Evolutionary conservation across 2,329 filamentous ascomycete species (phyloP).

Genomic region (Sphaerulina musiva): DNA sequence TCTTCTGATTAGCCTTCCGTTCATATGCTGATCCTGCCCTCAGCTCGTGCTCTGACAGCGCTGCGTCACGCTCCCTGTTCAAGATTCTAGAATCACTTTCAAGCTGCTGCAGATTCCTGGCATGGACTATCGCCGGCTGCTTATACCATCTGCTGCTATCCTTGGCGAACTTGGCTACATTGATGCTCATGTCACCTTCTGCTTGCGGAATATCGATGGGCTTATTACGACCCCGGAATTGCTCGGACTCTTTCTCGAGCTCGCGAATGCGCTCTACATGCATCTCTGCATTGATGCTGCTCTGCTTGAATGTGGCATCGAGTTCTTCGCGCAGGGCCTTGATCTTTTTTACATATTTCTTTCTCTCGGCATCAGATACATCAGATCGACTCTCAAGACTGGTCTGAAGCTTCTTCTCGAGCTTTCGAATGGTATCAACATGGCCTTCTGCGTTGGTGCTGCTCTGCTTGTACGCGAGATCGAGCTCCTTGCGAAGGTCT

Average conservation of each 20-base stretch:
- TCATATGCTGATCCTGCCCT: conserved; percentile 6
- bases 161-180: conserved; percentile 33
- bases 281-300: conserved; percentile 17
- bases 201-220: conserved; percentile 25
- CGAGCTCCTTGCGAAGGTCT: conserved; percentile 21
- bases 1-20: background rate
- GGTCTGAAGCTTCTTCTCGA: conserved; percentile 20
- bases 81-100: conserved; percentile 1
- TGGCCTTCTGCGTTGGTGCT: conserved; percentile 19
- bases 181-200: conserved; percentile 36
- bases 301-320: conserved; percentile 20
- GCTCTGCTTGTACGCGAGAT: conserved; percentile 24
- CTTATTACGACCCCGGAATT: conserved; percentile 1
- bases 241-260: conserved; percentile 16
- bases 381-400: conserved; percentile 8
- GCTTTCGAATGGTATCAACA: conserved; percentile 18
- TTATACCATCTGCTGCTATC: conserved; percentile 36
- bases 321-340: conserved; percentile 18
- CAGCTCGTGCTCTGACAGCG: conserved; percentile 5
- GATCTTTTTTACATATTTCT: conserved; percentile 20
- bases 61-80: background rate
- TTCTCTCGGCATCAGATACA: conserved; percentile 8
- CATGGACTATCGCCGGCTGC: conserved; percentile 21
- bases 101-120: conserved; percentile 4
- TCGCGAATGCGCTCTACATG: conserved; percentile 17